Percentiles rank a stretch among this genome's conserved stretches.
phyloP scores from a whole-genome alignment of 106 monocot genomes.

The Allium sativum region DNA sequence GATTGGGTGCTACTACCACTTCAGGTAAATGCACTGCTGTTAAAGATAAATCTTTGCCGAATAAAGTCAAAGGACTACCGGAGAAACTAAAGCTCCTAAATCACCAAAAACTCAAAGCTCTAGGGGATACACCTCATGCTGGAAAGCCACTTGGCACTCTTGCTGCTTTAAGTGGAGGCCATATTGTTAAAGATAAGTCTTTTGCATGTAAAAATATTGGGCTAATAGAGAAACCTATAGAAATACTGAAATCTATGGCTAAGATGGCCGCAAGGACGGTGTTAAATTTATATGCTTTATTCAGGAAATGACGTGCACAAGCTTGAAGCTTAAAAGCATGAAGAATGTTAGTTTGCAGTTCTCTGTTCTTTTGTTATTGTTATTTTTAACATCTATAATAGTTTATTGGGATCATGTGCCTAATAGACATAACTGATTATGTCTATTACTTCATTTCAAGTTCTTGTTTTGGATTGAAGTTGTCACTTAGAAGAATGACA shows the following conservation, averaged over 20 bases:
- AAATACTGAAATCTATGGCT: background rate
- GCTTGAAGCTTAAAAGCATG: conserved; percentile 8
- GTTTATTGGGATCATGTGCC: background rate
- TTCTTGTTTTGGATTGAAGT: too few relatives aligned
- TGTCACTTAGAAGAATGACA: too few relatives aligned
- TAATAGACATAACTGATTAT: too few relatives aligned
- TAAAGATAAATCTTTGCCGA: conserved; percentile 1
- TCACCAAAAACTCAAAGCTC: conserved; percentile 25
- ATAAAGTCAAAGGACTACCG: background rate
- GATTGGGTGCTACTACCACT: conserved; percentile 7
- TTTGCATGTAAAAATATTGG: background rate
- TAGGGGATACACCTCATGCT: conserved; percentile 31
- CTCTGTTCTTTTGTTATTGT: background rate
- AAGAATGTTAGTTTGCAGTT: conserved; percentile 21
- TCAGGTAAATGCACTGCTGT: background rate
- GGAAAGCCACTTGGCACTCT: conserved; percentile 14
- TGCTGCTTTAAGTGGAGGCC: background rate
- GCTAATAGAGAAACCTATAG: conserved; percentile 8
- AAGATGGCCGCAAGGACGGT: conserved; percentile 29
- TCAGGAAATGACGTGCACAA: conserved; percentile 33
- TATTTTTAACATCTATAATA: background rate
- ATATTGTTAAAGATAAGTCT: conserved; percentile 5
- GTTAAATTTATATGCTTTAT: conserved; percentile 25
- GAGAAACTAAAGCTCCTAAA: conserved; percentile 21
- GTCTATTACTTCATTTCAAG: too few relatives aligned